phyloP scores from a whole-genome alignment of 225 moss, liverwort and hornwort species.

The Antitrichia curtipendula region DNA sequence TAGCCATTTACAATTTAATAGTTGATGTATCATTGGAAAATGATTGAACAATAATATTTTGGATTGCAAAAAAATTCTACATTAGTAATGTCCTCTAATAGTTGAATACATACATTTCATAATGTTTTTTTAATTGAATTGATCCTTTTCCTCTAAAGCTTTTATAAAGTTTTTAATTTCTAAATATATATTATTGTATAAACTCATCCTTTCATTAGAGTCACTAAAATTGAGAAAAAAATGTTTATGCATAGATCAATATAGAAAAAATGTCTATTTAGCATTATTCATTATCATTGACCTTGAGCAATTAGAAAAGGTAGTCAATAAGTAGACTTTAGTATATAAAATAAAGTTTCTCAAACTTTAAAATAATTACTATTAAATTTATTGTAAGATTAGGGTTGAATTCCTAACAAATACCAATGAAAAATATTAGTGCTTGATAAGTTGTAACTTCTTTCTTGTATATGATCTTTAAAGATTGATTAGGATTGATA shows the following conservation, averaged over 20 bases:
- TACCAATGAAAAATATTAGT: background rate
- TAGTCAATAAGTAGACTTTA: too few species aligned
- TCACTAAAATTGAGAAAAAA: background rate
- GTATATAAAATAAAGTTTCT: background rate
- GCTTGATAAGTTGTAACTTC: background rate
- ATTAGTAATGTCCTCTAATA: accelerated
- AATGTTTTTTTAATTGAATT: background rate
- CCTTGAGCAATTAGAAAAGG: background rate
- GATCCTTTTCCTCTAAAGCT: background rate
- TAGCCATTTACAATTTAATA: too few species aligned
- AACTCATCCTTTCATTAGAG: accelerated
- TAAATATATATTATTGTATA: too few species aligned
- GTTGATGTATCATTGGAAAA: background rate
- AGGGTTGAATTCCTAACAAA: background rate
- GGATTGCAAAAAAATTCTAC: background rate
- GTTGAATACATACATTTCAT: background rate
- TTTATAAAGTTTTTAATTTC: background rate
- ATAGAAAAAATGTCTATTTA: background rate
- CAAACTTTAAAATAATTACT: too few species aligned
- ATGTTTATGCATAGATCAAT: background rate
- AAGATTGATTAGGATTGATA: background rate
- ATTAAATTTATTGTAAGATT: background rate
- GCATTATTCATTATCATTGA: background rate
- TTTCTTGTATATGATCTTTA: background rate
- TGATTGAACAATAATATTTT: background rate